These are phyloP conservation scores for Verticillium dahliae DNA, from an alignment of 2,329 filamentous ascomycete species.

Conservation along the genomic window DNA sequence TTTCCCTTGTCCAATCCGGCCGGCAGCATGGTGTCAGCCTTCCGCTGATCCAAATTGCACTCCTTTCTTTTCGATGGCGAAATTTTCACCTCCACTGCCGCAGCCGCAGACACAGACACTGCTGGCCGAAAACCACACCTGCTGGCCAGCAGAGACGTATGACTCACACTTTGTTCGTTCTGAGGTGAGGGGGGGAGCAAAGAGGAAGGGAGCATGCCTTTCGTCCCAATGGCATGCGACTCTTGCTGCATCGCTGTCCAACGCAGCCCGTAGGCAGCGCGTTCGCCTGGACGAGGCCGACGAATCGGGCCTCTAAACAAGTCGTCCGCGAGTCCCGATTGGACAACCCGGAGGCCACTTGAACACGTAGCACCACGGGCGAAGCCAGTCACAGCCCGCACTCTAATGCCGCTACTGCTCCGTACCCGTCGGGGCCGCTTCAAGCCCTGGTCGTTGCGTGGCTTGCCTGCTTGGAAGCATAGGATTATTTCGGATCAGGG, in stretches of 20 bases:
- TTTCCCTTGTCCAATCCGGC: slow-evolving; percentile 1
- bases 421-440: not conserved
- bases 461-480: not conserved
- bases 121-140: not conserved
- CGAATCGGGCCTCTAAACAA: slow-evolving; percentile 18
- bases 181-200: not conserved
- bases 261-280: slow-evolving; percentile 17
- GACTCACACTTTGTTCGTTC: slow-evolving; percentile 3
- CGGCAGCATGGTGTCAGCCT: slow-evolving; percentile 4
- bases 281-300: slow-evolving; percentile 16
- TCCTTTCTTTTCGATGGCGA: slow-evolving; percentile 6
- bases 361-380: not conserved
- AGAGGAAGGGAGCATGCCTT: not conserved
- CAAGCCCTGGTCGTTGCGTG: not conserved
- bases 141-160: slow-evolving; percentile 3
- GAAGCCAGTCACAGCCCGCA: not conserved
- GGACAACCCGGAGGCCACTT: not conserved
- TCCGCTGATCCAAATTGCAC: slow-evolving; percentile 8
- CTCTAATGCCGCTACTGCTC: not conserved
- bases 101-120: not conserved
- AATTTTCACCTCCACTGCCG: slow-evolving; percentile 8
- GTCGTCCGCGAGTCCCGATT: slow-evolving; percentile 4
- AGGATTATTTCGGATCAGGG: not conserved
- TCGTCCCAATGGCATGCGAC: slow-evolving; percentile 8
- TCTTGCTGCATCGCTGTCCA: slow-evolving; percentile 13